A percentile compares a stretch with the other conserved stretches of the same genome.
Evolutionary conservation across 129 eudicot species (phyloP).

Genomic region (Centaurea solstitialis): DNA sequence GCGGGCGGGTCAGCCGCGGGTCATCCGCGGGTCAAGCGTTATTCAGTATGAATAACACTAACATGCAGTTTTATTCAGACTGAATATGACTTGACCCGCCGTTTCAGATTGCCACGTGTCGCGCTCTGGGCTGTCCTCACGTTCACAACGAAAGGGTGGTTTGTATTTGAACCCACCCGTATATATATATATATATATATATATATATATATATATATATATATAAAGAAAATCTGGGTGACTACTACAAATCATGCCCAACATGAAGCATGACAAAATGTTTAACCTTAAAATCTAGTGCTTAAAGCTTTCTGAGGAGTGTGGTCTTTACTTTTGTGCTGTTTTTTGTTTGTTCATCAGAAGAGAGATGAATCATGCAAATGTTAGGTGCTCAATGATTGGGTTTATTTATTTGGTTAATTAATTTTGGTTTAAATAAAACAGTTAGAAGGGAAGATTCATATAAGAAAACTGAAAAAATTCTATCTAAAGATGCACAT

Average conservation of each 20-base stretch:
- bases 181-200: background rate
- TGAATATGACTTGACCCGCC: too few species aligned
- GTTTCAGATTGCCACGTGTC: too few species aligned
- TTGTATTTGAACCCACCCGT: too few species aligned
- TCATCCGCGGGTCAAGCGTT: too few species aligned
- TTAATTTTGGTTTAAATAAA: background rate
- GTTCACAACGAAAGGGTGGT: too few species aligned
- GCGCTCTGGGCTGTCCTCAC: too few species aligned
- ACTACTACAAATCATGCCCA: background rate
- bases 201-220: background rate
- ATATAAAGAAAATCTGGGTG: background rate
- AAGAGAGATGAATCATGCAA: constrained; percentile 13
- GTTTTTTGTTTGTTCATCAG: constrained; percentile 28
- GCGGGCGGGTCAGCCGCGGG: too few species aligned
- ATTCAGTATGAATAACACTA: too few species aligned
- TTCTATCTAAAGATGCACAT: background rate
- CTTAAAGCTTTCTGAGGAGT: constrained; percentile 7
- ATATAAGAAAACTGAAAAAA: too few species aligned
- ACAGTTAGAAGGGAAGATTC: background rate
- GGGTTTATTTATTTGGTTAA: constrained; percentile 22
- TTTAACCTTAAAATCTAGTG: constrained; percentile 6
- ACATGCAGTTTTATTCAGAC: too few species aligned
- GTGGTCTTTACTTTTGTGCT: constrained; percentile 34
- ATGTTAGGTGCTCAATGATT: constrained; percentile 39
- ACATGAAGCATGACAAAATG: constrained; percentile 1